Base-by-base conservation (phyloP, 345 rosid species). In the Viola odorata region DNA sequence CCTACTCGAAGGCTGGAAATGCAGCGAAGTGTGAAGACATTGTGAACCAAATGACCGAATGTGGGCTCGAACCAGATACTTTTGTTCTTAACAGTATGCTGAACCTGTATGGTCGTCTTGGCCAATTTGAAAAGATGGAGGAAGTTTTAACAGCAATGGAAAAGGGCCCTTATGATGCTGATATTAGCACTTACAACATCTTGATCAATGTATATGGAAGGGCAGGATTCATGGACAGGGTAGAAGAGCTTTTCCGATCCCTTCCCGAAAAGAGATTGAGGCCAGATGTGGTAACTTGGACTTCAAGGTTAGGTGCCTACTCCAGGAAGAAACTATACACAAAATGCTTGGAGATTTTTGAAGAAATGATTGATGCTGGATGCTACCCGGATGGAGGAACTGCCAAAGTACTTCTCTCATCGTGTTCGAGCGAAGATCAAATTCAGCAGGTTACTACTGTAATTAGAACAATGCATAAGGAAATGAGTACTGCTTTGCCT, bases 231-330 rank as follows among this genome's bases (percentile, higher is more conserved):
- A 56, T 89, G 32, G 81, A 89, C 48, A 82, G 79, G 71, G 79
- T 85, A 63, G 96, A 89, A 61, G 85, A 70, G 53, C 57, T 85
- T 55, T 89, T 91, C 65, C 56, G 11, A 0, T 72, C 73, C 37
- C 77, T 89, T 47, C 60, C 77, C 10, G 64, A 59, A 48, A 85
- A 58, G 69, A 75, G 65, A 8, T 49, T 84, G 61, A 78, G 53
- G 53, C 83, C 95, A 0, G 95, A 91, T 64, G 98, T 87, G 2
- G 94, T 91, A 67, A 91, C 98, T 7, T 91, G 96, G 98, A 91
- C 98, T 0, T 87, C 96, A 4, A 77, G 95, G 53, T 66, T 85
- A 0, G 92, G 89, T 7, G 94, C 85, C 37, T 89, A 87, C 73
- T 85, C 98, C 0, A 85, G 87, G 56, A 91, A 89, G 88, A 91